Evolutionary conservation across 345 rosid genomes (phyloP).

Genomic region (Limnanthes douglasii): DNA sequence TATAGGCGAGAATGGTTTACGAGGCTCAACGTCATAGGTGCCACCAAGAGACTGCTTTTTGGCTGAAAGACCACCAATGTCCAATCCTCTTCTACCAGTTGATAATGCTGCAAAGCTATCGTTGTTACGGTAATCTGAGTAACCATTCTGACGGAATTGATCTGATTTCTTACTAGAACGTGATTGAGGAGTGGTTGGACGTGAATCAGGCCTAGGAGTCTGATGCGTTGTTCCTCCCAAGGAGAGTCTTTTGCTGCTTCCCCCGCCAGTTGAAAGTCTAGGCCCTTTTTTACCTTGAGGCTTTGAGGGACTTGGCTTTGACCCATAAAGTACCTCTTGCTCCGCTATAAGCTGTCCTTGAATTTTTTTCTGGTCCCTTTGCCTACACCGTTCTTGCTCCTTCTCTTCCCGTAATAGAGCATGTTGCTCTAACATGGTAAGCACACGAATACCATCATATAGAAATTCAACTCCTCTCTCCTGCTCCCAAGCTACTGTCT

Average conservation of each 20-base stretch:
- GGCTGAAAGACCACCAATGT: no score
- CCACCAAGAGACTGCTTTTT: no score
- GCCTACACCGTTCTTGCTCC: constrained; percentile 79
- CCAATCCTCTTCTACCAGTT: no score
- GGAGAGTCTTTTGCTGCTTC: constrained; percentile 53
- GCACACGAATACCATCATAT: constrained; percentile 78
- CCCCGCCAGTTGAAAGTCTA: constrained; percentile 43
- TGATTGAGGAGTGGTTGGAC: constrained; percentile 19
- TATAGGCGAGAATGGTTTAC: no score
- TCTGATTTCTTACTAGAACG: constrained; percentile 32
- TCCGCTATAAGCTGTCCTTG: constrained; percentile 78
- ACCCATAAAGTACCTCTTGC: constrained; percentile 70
- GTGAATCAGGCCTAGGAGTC: constrained; percentile 35
- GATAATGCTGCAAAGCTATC: no score
- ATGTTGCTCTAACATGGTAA: constrained; percentile 80
- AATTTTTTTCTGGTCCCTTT: constrained; percentile 85
- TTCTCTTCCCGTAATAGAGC: constrained; percentile 59
- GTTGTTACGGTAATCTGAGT: no score
- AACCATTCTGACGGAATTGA: constrained; percentile 19
- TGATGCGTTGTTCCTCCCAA: constrained; percentile 35
- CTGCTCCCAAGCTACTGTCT: constrained; percentile 65
- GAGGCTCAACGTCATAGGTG: no score
- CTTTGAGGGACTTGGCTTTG: constrained; percentile 71
- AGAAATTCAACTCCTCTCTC: constrained; percentile 63
- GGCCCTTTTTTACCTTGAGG: constrained; percentile 44